A percentile compares a stretch with the other conserved stretches of the same genome.
phyloP scores from a whole-genome alignment of 108 stramenopile species.

The Bacterosira constricta region DNA sequence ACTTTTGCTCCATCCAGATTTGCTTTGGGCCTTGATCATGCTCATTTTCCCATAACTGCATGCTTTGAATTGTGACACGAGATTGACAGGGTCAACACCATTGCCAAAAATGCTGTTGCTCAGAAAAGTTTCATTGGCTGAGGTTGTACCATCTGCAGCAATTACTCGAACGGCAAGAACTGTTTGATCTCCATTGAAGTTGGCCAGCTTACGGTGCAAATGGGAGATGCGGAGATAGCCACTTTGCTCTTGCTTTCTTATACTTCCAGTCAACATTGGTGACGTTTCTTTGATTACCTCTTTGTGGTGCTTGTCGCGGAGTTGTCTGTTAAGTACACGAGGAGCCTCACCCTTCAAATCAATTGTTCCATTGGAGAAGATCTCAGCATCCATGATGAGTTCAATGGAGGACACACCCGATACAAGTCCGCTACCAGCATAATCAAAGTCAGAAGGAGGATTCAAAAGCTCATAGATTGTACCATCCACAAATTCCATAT shows the following conservation, averaged over 20 bases:
- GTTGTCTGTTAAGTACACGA: not conserved
- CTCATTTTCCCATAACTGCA: conserved; percentile 50
- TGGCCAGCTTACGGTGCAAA: not conserved
- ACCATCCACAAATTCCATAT: not conserved
- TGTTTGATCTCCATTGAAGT: not conserved
- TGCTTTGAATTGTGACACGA: conserved; percentile 37
- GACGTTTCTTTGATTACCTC: not conserved
- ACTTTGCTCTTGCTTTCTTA: not conserved
- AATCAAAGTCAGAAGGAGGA: not conserved
- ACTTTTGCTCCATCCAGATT: not conserved
- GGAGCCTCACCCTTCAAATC: conserved; percentile 3
- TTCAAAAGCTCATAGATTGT: not conserved
- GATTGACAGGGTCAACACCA: conserved; percentile 34
- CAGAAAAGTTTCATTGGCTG: conserved; percentile 6
- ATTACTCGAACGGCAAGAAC: conserved; percentile 52
- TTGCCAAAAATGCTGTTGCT: conserved; percentile 49
- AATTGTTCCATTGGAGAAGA: not conserved
- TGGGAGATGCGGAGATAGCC: too few relatives aligned
- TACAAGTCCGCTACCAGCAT: not conserved
- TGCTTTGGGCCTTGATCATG: conserved; percentile 16
- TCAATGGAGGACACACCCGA: not conserved
- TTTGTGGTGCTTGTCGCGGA: not conserved
- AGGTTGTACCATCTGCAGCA: conserved; percentile 20
- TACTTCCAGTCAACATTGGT: too few relatives aligned
- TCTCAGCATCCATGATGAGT: not conserved